These are phyloP conservation scores for Primulina huaijiensis DNA, from an alignment of 257 asterid species.

Conservation along the genomic window DNA sequence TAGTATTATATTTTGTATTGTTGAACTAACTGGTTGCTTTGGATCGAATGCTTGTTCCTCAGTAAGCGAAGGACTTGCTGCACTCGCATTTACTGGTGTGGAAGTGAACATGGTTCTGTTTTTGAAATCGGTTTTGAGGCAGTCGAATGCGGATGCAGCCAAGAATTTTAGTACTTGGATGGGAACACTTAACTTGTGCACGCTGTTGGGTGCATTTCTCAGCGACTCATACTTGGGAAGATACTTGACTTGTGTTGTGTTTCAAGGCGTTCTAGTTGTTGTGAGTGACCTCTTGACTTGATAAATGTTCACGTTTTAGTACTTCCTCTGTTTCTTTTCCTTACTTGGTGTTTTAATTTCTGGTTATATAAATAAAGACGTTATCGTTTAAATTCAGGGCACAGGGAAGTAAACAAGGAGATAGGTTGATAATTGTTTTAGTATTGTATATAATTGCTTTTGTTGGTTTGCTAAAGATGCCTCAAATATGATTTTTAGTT, in stretches of 20 bases:
- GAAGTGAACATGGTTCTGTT: slow-evolving; percentile 87
- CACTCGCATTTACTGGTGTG: slow-evolving; percentile 73
- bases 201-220: slow-evolving; percentile 73
- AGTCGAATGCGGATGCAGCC: slow-evolving; percentile 77
- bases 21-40: neutral
- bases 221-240: slow-evolving; percentile 85
- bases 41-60: slow-evolving; percentile 19
- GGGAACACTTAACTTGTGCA: slow-evolving; percentile 76
- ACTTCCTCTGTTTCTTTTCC: neutral
- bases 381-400: too few relatives aligned
- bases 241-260: slow-evolving; percentile 65
- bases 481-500: too few relatives aligned
- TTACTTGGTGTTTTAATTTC: too few relatives aligned
- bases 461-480: neutral
- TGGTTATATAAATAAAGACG: too few relatives aligned
- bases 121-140: slow-evolving; percentile 63
- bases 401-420: too few relatives aligned
- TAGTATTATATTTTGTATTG: neutral
- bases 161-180: slow-evolving; percentile 69
- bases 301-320: neutral
- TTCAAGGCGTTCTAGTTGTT: slow-evolving; percentile 57
- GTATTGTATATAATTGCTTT: neutral
- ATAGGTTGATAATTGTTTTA: neutral
- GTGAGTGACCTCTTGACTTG: slow-evolving; percentile 41
- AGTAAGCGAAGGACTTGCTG: slow-evolving; percentile 80